Evolutionary conservation across 1,139 yeast genomes (phyloP), one percentile per base, ranked within the genome.

Genomic region (Lodderomyces metapsilosis): DNA sequence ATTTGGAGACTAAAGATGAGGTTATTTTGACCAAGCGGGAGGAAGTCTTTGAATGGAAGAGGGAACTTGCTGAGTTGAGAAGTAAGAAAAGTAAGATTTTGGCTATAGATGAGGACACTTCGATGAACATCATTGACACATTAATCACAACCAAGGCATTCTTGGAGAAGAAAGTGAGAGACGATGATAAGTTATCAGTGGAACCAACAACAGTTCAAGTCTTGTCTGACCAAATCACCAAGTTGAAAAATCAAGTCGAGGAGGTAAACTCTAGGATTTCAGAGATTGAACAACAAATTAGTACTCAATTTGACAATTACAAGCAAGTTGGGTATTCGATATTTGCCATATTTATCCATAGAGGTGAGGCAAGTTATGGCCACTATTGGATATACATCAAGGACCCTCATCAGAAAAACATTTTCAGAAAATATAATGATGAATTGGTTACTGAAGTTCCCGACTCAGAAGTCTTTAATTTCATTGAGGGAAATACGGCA

Each of bases 321-420:
- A 76, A 72, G 39, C 65, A 74, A 42, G 75, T 83, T 22, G 95
- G 92, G 0, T 92, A 92, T 60, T 74, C 87, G 0, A 74, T 92
- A 10, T 92, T 91, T 67, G 95, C 98, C 0, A 84, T 92, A 6
- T 92, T 92, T 56, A 88, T 94, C 37, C 98, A 92, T 61, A 72
- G 97, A 42, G 98, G 98, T 6, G 95, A 89, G 54, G 98, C 96
- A 1, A 82, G 89, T 43, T 91, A 87, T 57, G 98, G 98, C 3
- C 98, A 92, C 62, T 92, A 92, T 59, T 92, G 98, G 97, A 79
- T 91, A 12, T 92, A 91, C 58, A 91, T 92, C 47, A 80, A 78
- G 48, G 98, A 92, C 59, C 80, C 83, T 10, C 74, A 74, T 48
- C 70, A 74, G 44, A 70, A 74, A 13, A 76, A 78, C 36, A 67